Evolutionary conservation across 139 green algal genomes (phyloP), one percentile per base, ranked within the genome.

Genomic region (Chlorella ohadii): DNA sequence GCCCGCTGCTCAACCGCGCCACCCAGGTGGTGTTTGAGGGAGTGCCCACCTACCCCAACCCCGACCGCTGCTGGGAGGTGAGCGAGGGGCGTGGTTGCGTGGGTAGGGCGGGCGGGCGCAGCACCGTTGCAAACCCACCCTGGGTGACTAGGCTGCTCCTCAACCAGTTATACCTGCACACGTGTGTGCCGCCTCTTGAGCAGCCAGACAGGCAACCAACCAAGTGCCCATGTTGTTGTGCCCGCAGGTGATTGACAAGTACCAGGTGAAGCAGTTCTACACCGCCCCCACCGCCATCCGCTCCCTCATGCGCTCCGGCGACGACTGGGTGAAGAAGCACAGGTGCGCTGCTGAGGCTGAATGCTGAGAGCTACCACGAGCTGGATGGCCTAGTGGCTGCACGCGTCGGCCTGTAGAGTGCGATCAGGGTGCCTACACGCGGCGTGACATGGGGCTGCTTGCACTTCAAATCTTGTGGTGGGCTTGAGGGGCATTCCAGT

Each of bases 211-310:
- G n/a, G n/a, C n/a, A n/a, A n/a, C n/a, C n/a, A n/a, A n/a, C n/a
- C n/a, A n/a, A n/a, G n/a, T n/a, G n/a, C n/a, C n/a, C 22, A 2
- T 72, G 3, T 41, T 25, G 22, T 72, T n/a, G 12, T 25, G 25
- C 20, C 44, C 66, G 11, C 67, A 51, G 33, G 19, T 63, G 25
- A 59, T 47, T 63, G 19, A 20, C 51, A 96, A 96, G 90, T 95
- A 96, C 90, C 87, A 94, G 38, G 94, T 97, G 20, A 95, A 88
- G 72, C 88, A 95, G 86, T 98, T 99, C 74, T 99, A 99, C 94
- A 99, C 97, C 0, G 96, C 97, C 16, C 97, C 97, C 57, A 99
- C 97, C 25, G 93, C 95, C 67, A 97, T 99, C 59, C 91, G 96
- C 63, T 92, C 91, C 4, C 93, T 99, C 73, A 98, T 98, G 94